Base-by-base conservation (phyloP, 129 eudicot species). In the Flaveria brownii region DNA sequence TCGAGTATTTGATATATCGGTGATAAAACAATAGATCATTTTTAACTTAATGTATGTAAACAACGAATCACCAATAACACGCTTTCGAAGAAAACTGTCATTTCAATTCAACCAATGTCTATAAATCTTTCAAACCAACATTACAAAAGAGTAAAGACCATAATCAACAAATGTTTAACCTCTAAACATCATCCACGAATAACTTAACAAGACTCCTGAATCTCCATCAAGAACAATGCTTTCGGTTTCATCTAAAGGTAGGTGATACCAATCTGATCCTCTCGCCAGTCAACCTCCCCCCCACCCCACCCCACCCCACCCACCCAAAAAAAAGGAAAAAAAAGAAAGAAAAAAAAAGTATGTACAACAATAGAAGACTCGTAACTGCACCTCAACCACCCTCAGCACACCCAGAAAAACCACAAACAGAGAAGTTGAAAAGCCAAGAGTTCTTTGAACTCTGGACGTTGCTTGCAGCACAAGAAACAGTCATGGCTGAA, bases 401-500 rank as follows among this genome's bases (percentile, higher is more conserved):
- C 13, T 43, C 47, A 2, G 14, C 81, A 30, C 66, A 20, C 41
- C 73, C 18, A 6, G 13, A 18, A 77, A 57, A 20, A 1, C 45
- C 69, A 43, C 22, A 2, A 30, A 63, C 28, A 14, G 22, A 22
- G 33, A 46, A 46, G 11, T 47, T n/a, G 47, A 10, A 18, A 1
- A 46, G 28, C 71, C 82, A 71, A 47, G 71, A 78, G 72, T 36
- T 61, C 66, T 71, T 71, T 41, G 66, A 79, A 71, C 73, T 49
- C 78, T 1, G 62, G 56, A 79, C 49, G 55, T 59, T 47, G 70
- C 77, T 70, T 77, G 78, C 77, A 50, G 62, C 23, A 77, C 62
- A 68, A 63, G 71, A 69, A 79, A 51, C 70, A 51, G 63, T 72
- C 81, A 77, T 55, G 45, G 81, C 77, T 89, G 77, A 88, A 81